phyloP scores from a whole-genome alignment of 2,329 filamentous ascomycete species.

The Phoma sp. region DNA sequence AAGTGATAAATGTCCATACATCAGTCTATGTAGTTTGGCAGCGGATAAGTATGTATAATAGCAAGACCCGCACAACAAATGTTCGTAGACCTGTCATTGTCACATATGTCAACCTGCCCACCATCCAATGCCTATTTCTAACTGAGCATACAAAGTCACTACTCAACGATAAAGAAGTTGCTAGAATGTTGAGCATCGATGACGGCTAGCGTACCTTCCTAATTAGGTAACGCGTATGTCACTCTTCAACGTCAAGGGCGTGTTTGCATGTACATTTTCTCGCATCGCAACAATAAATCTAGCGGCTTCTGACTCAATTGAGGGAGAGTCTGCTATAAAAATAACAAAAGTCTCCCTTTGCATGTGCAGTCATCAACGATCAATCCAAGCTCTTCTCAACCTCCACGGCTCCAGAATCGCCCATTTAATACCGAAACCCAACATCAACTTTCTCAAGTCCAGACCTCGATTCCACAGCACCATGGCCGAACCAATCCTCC shows the following conservation, averaged over 20 bases:
- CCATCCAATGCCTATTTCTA: too few relatives aligned
- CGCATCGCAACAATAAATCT: too few relatives aligned
- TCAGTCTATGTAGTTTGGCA: too few relatives aligned
- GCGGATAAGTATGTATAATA: too few relatives aligned
- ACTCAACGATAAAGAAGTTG: too few relatives aligned
- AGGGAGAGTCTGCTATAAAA: too few relatives aligned
- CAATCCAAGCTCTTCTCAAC: not conserved
- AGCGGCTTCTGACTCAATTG: not conserved
- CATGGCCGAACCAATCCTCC: constrained; percentile 5
- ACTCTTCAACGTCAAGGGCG: constrained; percentile 11
- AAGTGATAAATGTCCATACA: too few relatives aligned
- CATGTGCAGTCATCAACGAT: not conserved
- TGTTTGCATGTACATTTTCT: not conserved
- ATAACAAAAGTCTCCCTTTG: too few relatives aligned
- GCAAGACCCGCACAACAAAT: too few relatives aligned
- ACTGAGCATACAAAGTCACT: too few relatives aligned
- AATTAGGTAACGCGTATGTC: constrained; percentile 20
- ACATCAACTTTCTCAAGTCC: not conserved
- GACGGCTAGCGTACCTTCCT: constrained; percentile 16
- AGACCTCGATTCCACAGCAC: not conserved
- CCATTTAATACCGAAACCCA: not conserved
- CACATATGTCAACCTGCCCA: too few relatives aligned
- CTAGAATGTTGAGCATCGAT: not conserved
- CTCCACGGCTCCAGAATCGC: not conserved
- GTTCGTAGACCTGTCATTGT: too few relatives aligned